Conservation (phyloP, 1,284 basidiomycete genomes). For the Mycena sp. region DNA sequence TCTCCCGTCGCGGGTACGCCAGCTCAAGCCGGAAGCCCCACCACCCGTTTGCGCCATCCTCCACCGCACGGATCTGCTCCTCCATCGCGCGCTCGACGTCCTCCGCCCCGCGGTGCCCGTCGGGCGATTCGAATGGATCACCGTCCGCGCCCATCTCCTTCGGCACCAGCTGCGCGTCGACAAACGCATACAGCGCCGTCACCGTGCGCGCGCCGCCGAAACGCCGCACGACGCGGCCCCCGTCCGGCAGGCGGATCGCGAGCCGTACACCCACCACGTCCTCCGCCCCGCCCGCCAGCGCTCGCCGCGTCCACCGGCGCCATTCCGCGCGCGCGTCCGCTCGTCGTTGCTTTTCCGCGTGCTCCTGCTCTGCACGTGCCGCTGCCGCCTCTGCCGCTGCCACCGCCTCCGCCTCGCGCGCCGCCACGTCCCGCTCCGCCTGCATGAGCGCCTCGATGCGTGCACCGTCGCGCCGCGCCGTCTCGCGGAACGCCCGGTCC, state of each 20-base stretch:
- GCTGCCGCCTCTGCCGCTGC: no score
- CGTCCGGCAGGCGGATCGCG: slow-evolving; percentile 75
- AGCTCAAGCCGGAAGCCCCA: slow-evolving; percentile 79
- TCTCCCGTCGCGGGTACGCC: slow-evolving; percentile 75
- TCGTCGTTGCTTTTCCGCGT: slow-evolving; percentile 43
- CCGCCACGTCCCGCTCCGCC: slow-evolving; percentile 48
- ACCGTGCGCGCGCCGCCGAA: slow-evolving; percentile 65
- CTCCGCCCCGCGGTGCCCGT: slow-evolving; percentile 1
- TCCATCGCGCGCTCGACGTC: slow-evolving; percentile 55
- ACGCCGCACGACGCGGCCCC: slow-evolving; percentile 64
- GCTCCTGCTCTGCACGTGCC: slow-evolving; percentile 40
- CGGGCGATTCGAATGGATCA: slow-evolving; percentile 11
- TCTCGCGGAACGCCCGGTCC: slow-evolving; percentile 79
- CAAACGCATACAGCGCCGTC: slow-evolving; percentile 74
- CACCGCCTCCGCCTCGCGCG: slow-evolving; percentile 41
- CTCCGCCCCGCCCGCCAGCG: slow-evolving; percentile 41
- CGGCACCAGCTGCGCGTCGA: slow-evolving; percentile 62
- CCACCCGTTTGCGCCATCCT: slow-evolving; percentile 54
- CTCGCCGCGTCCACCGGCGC: slow-evolving; percentile 58
- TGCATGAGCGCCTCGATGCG: slow-evolving; percentile 63
- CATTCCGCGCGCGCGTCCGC: slow-evolving; percentile 58
- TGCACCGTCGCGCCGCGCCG: slow-evolving; percentile 75
- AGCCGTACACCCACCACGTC: slow-evolving; percentile 54
- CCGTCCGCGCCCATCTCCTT: slow-evolving; percentile 37
- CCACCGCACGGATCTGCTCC: slow-evolving; percentile 47